Evolutionary conservation across 306 rosid species (phyloP), one percentile per base, ranked within the genome.

Genomic region (Biancaea sappan): DNA sequence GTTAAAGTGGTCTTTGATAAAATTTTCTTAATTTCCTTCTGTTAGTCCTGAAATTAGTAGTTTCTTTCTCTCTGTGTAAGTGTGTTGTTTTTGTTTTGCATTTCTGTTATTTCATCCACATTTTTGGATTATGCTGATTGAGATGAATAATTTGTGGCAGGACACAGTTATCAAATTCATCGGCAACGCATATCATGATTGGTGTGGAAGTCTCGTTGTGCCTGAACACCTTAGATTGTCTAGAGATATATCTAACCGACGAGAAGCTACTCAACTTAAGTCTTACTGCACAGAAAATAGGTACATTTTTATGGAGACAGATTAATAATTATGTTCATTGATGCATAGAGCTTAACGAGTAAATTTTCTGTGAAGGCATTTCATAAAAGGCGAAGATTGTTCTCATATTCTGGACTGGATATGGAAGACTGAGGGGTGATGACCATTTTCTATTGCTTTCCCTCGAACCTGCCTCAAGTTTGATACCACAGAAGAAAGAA

Each of bases 331-430:
- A 68, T 51, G 14, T 59, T 80, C 28, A 47, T 52, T 60, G 60
- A 19, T 66, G 68, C 7, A 9, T 56, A 53, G 51, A 10, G 38
- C 56, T 74, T 28, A 69, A 63, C 8, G 35, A 28, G 24, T 74
- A 38, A 74, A 38, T 78, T 76, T 64, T 8, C 29, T 76, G 8
- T 79, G 77, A 77, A 94, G 94, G 90, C 87, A 84, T 88, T 91
- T 91, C 40, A 79, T 89, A 34, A 82, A 65, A n/a, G 81, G 87
- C 21, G 89, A 88, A 81, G 98, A 89, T 89, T 94, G 94, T 75
- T 84, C 77, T 18, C 83, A 60, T 67, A 80, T 94, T 84, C 83
- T 91, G 75, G 92, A 91, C 58, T 91, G 97, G 97, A 87, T 89
- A 84, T 69, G 66, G 58, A 79, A 72, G 85, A 88, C 89, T 41